A percentile compares a stretch with the other conserved stretches of the same genome.
phyloP scores from a whole-genome alignment of 352 stramenopile genomes.

The Pythium aphanidermatum region DNA sequence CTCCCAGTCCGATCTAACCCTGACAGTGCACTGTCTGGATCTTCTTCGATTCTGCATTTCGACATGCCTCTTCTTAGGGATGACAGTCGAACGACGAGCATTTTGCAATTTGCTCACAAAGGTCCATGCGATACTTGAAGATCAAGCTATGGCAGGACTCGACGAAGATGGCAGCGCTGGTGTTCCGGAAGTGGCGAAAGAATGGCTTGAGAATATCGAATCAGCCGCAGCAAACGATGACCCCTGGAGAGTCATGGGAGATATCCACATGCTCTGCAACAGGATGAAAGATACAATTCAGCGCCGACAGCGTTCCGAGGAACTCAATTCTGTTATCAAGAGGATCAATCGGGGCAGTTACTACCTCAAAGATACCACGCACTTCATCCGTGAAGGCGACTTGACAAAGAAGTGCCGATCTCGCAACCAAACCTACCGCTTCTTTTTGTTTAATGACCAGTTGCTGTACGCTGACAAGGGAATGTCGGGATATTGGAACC shows the following conservation, averaged over 20 bases:
- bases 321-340: slow-evolving; percentile 81
- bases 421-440: slow-evolving; percentile 79
- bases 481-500: slow-evolving; percentile 78
- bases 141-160: slow-evolving; percentile 12
- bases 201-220: slow-evolving; percentile 66
- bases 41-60: slow-evolving; percentile 77
- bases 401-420: slow-evolving; percentile 93
- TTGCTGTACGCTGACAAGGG: slow-evolving; percentile 75
- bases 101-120: slow-evolving; percentile 77
- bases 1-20: slow-evolving; percentile 65
- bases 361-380: slow-evolving; percentile 92
- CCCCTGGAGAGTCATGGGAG: slow-evolving; percentile 76
- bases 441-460: slow-evolving; percentile 88
- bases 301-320: slow-evolving; percentile 68
- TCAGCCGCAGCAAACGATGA: slow-evolving; percentile 56
- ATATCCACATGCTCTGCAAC: slow-evolving; percentile 87
- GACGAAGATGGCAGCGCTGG: slow-evolving; percentile 18
- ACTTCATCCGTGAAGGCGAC: slow-evolving; percentile 93
- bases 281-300: slow-evolving; percentile 89
- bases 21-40: slow-evolving; percentile 79
- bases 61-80: slow-evolving; percentile 76
- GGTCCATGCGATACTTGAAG: slow-evolving; percentile 54
- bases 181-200: not conserved
- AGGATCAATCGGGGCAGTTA: slow-evolving; percentile 89
- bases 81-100: slow-evolving; percentile 65